A percentile compares a stretch with the other conserved stretches of the same genome.
Conservation (phyloP, 148 eudicot species). For the Vaccinium myrtillus region DNA sequence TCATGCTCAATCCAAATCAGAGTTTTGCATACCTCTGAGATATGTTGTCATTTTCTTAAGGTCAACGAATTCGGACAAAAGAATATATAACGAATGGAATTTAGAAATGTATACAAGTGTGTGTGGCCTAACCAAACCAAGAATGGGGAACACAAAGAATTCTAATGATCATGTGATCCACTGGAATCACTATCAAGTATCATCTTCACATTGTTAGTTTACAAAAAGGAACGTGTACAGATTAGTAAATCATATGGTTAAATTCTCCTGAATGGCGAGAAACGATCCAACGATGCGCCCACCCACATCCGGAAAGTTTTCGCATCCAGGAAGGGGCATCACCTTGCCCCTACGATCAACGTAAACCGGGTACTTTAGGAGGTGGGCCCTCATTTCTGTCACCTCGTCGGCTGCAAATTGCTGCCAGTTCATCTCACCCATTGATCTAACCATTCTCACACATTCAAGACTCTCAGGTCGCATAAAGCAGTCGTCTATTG, state of each 20-base stretch:
- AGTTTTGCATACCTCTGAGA: too few species aligned
- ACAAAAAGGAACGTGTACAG: not conserved
- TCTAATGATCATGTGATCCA: too few species aligned
- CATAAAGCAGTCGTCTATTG: slow-evolving; percentile 54
- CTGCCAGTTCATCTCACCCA: slow-evolving; percentile 77
- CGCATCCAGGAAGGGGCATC: slow-evolving; percentile 63
- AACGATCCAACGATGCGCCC: slow-evolving; percentile 84
- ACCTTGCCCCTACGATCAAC: slow-evolving; percentile 78
- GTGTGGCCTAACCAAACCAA: too few species aligned
- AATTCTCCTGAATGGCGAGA: slow-evolving; percentile 77
- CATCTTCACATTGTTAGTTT: not conserved
- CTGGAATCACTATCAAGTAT: not conserved
- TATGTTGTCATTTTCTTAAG: too few species aligned
- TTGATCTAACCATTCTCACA: slow-evolving; percentile 54
- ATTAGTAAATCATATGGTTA: slow-evolving; percentile 46
- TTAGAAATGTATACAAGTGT: too few species aligned
- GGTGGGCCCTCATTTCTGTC: slow-evolving; percentile 78
- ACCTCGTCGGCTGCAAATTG: slow-evolving; percentile 62
- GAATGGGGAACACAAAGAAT: too few species aligned
- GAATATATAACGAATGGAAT: too few species aligned
- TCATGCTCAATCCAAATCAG: too few species aligned
- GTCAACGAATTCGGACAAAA: too few species aligned
- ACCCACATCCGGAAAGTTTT: slow-evolving; percentile 81
- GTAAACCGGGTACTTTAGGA: slow-evolving; percentile 86
- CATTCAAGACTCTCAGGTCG: slow-evolving; percentile 82